Conservation (phyloP, 306 rosid genomes). For the Cicer judaicum region DNA sequence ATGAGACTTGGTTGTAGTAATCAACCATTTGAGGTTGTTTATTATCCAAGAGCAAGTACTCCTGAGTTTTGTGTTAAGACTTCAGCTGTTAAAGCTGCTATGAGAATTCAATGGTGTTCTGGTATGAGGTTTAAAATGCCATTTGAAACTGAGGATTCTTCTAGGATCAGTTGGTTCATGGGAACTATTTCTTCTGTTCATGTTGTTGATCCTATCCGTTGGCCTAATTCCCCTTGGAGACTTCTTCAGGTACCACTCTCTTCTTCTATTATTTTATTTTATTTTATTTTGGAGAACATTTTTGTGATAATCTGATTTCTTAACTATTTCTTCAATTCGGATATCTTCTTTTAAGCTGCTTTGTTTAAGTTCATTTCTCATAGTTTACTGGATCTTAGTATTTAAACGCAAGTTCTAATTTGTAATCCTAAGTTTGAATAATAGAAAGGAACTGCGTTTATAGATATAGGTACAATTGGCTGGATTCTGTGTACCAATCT, state of each 20-base stretch:
- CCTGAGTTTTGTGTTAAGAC: conserved; percentile 92
- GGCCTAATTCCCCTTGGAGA: conserved; percentile 99
- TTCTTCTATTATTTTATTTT: background rate
- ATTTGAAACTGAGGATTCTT: conserved; percentile 97
- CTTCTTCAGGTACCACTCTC: conserved; percentile 80
- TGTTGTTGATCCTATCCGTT: conserved; percentile 77
- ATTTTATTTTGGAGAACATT: background rate
- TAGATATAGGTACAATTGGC: no score
- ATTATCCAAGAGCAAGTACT: conserved; percentile 79
- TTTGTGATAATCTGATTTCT: background rate
- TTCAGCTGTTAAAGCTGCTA: conserved; percentile 69
- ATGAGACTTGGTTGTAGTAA: conserved; percentile 65
- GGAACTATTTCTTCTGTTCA: conserved; percentile 91
- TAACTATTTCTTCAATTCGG: background rate
- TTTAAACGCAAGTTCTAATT: no score
- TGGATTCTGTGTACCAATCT: no score
- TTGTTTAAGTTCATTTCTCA: background rate
- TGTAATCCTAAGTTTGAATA: no score
- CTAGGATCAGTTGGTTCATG: conserved; percentile 98
- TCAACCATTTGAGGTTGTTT: conserved; percentile 77
- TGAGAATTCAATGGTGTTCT: conserved; percentile 87
- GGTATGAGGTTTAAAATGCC: conserved; percentile 99
- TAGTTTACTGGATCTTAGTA: no score
- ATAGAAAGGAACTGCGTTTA: no score
- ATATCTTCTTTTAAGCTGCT: background rate